phyloP scores from a whole-genome alignment of 23 red algal genomes.

The Pyropia yezoensis region DNA sequence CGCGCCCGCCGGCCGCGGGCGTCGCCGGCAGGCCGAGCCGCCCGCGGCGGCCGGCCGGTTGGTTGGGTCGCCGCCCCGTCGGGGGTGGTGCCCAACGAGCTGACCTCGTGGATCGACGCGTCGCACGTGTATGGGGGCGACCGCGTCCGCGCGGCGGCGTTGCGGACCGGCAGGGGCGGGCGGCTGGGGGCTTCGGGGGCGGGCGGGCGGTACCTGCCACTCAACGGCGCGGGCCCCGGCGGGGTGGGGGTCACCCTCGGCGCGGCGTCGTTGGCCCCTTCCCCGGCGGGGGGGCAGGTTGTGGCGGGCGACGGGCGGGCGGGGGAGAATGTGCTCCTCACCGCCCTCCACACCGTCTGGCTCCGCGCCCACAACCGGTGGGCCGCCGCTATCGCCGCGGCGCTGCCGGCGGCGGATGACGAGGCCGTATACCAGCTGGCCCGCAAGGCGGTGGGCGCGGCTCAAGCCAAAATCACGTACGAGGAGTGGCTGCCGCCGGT shows the following conservation, averaged over 20 bases:
- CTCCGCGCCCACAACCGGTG: slow-evolving; percentile 16
- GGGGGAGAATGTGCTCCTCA: slow-evolving; percentile 8
- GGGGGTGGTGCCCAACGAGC: slow-evolving; percentile 8
- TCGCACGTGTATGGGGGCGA: slow-evolving; percentile 9
- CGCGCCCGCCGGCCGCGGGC: background rate
- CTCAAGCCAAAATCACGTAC: background rate
- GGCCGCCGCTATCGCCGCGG: background rate
- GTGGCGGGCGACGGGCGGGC: slow-evolving; percentile 2
- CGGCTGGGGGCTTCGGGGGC: background rate
- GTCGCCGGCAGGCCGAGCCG: too few species aligned
- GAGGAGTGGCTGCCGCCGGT: slow-evolving; percentile 8
- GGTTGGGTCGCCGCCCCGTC: too few species aligned
- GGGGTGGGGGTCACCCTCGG: background rate
- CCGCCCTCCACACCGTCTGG: slow-evolving; percentile 2
- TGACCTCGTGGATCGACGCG: slow-evolving; percentile 12
- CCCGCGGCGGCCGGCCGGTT: too few species aligned
- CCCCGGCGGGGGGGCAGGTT: background rate
- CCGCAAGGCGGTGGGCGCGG: background rate
- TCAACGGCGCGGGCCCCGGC: too few species aligned
- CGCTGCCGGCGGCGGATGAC: slow-evolving; percentile 1
- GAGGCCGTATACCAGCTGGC: slow-evolving; percentile 3
- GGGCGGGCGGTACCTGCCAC: too few species aligned
- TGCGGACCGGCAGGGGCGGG: slow-evolving; percentile 5
- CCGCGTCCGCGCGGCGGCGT: background rate
- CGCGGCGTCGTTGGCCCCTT: background rate